Evolutionary conservation across 164 flowering plant genomes (phyloP).

Genomic region (Tetracentron sinense): DNA sequence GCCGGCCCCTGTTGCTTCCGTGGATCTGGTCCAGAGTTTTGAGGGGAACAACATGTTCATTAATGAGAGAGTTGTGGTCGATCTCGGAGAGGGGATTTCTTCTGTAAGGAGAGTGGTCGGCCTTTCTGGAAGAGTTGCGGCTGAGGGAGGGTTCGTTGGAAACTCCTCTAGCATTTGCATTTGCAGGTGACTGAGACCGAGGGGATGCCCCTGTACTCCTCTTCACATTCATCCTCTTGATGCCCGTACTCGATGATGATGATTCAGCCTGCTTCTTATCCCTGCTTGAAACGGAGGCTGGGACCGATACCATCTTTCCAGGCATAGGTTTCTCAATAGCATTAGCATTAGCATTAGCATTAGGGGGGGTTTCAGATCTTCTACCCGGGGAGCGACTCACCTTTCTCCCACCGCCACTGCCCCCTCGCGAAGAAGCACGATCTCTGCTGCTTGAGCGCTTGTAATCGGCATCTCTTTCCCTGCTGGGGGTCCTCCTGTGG

Average conservation of each 20-base stretch:
- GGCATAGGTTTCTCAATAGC: constrained; percentile 35
- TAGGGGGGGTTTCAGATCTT: constrained; percentile 47
- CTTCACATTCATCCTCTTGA: constrained; percentile 58
- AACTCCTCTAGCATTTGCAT: constrained; percentile 20
- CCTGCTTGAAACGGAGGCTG: constrained; percentile 52
- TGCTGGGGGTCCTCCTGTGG: constrained; percentile 68
- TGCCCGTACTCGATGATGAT: background rate
- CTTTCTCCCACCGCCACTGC: constrained; percentile 42
- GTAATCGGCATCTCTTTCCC: constrained; percentile 54
- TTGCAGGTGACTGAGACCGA: constrained; percentile 78
- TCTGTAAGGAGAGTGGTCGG: constrained; percentile 78
- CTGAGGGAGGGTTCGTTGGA: constrained; percentile 54
- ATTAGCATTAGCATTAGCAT: constrained; percentile 5
- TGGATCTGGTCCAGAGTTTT: constrained; percentile 11
- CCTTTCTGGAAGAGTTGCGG: constrained; percentile 74
- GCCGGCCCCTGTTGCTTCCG: constrained; percentile 13
- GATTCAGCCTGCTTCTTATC: constrained; percentile 36
- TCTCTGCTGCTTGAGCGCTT: constrained; percentile 69
- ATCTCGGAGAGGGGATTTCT: constrained; percentile 78
- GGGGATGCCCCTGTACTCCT: constrained; percentile 63
- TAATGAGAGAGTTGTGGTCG: constrained; percentile 34
- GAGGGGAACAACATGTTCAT: constrained; percentile 1
- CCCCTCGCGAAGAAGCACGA: constrained; percentile 16
- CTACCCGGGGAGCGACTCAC: constrained; percentile 82
- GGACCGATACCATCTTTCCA: constrained; percentile 78